A percentile compares a stretch with the other conserved stretches of the same genome.
These are phyloP conservation scores for Ampelocalamus luodianensis DNA, from an alignment of 176 grass and related monocot genomes.

Conservation along the genomic window DNA sequence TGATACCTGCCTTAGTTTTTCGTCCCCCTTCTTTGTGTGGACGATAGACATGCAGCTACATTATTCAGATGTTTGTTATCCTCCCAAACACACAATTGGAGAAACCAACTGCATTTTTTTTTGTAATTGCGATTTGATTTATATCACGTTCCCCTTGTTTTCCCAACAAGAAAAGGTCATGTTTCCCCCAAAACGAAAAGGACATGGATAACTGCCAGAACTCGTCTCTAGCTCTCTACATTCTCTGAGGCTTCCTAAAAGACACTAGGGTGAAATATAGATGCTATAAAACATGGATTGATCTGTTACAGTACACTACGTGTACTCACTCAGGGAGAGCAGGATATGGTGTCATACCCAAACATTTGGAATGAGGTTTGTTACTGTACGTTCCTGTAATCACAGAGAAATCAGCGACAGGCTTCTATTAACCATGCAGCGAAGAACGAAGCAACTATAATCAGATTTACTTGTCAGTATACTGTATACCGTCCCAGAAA, in stretches of 20 bases:
- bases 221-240: too few relatives aligned
- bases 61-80: background rate
- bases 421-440: background rate
- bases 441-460: background rate
- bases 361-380: background rate
- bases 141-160: background rate
- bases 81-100: background rate
- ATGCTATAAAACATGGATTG: background rate
- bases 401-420: background rate
- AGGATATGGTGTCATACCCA: background rate
- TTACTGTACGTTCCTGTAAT: background rate
- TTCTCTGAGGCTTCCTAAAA: background rate
- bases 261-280: background rate
- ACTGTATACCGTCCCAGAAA: background rate
- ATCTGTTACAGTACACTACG: background rate
- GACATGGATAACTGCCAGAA: background rate
- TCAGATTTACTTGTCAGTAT: background rate
- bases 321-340: background rate
- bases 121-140: background rate
- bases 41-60: background rate
- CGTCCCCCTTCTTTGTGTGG: background rate
- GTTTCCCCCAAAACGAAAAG: too few relatives aligned
- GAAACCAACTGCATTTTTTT: background rate
- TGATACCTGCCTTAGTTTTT: background rate
- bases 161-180: background rate